These are phyloP conservation scores for Tylopilus felleus DNA, from an alignment of 768 basidiomycete genomes.

Conservation along the genomic window DNA sequence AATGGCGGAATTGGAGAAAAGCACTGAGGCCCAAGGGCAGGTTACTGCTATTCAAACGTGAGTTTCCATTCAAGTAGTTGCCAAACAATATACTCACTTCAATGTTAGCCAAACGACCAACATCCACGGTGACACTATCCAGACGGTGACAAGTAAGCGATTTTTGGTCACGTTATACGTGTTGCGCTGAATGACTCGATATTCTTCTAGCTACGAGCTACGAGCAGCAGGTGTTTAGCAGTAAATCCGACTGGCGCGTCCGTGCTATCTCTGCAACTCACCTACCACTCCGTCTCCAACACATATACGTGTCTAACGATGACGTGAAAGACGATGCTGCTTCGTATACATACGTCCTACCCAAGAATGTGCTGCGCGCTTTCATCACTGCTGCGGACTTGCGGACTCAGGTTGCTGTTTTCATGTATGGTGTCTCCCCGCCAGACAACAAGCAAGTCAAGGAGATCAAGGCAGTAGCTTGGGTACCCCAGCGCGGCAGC, in stretches of 20 bases:
- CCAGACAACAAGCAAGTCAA: conserved; percentile 98
- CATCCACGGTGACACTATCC: conserved; percentile 93
- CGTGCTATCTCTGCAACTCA: conserved; percentile 98
- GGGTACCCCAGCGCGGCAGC: conserved; percentile 96
- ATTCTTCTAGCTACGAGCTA: conserved; percentile 77
- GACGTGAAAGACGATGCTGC: conserved; percentile 98
- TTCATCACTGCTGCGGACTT: conserved; percentile 93
- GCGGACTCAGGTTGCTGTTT: conserved; percentile 93
- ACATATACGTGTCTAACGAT: conserved; percentile 99
- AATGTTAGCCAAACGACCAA: conserved; percentile 83
- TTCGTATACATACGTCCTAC: conserved; percentile 91
- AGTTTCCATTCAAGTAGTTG: conserved; percentile 18
- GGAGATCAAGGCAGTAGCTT: conserved; percentile 96
- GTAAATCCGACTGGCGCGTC: conserved; percentile 99
- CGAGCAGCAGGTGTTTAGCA: conserved; percentile 97
- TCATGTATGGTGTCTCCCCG: conserved; percentile 89
- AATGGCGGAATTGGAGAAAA: conserved; percentile 99
- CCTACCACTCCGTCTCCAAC: conserved; percentile 91
- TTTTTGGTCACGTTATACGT: background rate
- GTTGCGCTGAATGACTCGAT: conserved; percentile 1
- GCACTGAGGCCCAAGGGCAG: conserved; percentile 88
- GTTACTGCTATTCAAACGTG: conserved; percentile 94
- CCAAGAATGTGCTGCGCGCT: conserved; percentile 93
- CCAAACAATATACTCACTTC: conserved; percentile 3
- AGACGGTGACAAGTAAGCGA: conserved; percentile 82